Evolutionary conservation across 768 basidiomycete species (phyloP), one percentile per base, ranked within the genome.

Genomic region (Trametes cingulata): DNA sequence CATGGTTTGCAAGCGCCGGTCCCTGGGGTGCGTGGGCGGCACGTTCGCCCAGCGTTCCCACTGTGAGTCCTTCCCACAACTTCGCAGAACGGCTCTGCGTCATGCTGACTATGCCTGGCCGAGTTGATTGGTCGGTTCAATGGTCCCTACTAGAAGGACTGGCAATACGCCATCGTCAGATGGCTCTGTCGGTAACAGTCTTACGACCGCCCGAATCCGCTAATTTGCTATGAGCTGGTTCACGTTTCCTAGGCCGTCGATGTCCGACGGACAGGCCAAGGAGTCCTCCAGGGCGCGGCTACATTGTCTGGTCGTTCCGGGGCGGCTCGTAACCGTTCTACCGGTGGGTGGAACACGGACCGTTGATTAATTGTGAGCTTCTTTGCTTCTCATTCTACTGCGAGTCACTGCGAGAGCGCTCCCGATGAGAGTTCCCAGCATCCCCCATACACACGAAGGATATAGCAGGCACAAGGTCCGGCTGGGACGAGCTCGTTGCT

Each of bases 1-100:
- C 15, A 35, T 40, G 24, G 37, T 52, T 51, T 25, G 51, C 36
- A 36, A 33, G 47, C 56, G 56, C 56, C 56, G 47, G 47, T n/a
- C 46, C 47, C 27, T 39, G 27, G 5, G 25, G 2, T 25, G 37
- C 29, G 56, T 57, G 46, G 56, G 27, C 27, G 22, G 56, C 37
- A 33, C 47, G 20, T 14, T 47, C 46, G 55, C 35, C 55, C 35
- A n/a, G 36, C 47, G 25, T 42, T 41, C 47, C 39, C 56, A 50
- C 56, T 42, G 56, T 49, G 56, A 57, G 56, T 41, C 19, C 37
- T 13, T 35, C 13, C 17, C 47, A 22, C 39, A 7, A 10, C 37
- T 40, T 29, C 27, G 15, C 20, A 6, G 36, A 22, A 51, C 5
- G 50, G 35, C 36, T 12, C 39, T 41, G 56, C 56, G 37, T 50